Conservation (phyloP, 192 early-diverging fungal species). For the Coemansia aciculifera region DNA sequence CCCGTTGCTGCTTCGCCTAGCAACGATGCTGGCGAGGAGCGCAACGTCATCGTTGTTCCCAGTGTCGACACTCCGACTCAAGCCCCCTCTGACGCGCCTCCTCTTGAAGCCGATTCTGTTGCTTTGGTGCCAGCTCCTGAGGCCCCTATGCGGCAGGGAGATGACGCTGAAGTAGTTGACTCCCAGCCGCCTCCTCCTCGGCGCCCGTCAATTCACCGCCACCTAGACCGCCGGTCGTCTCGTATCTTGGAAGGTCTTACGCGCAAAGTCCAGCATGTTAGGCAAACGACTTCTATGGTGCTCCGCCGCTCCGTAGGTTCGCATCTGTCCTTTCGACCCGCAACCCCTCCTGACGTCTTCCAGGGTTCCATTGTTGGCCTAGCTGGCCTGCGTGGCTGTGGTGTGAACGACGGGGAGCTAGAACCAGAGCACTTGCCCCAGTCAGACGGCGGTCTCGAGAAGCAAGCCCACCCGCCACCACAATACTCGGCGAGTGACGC, state of each 20-base stretch:
- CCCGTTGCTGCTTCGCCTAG: background rate
- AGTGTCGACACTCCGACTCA: background rate
- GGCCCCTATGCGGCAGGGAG: background rate
- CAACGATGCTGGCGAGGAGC: background rate
- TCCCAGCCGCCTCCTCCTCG: background rate
- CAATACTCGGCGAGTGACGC: background rate
- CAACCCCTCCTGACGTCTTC: background rate
- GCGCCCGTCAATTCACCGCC: constrained; percentile 6
- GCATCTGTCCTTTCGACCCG: constrained; percentile 19
- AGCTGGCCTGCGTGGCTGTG: constrained; percentile 7
- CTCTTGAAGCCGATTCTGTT: background rate
- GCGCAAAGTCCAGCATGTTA: constrained; percentile 48
- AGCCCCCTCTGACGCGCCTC: background rate
- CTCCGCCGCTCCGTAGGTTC: constrained; percentile 44
- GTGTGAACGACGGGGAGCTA: background rate
- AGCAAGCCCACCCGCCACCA: background rate
- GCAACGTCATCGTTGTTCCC: background rate
- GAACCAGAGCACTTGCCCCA: background rate
- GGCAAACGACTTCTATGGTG: constrained; percentile 53
- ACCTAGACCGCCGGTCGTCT: constrained; percentile 39
- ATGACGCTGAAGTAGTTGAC: background rate
- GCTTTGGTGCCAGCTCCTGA: background rate
- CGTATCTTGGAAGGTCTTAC: constrained; percentile 42
- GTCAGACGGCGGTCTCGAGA: background rate
- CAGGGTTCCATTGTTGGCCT: background rate